Evolutionary conservation across 1,139 yeast genomes (phyloP), one percentile per base, ranked within the genome.

Genomic region (Blastobotrys apis): DNA sequence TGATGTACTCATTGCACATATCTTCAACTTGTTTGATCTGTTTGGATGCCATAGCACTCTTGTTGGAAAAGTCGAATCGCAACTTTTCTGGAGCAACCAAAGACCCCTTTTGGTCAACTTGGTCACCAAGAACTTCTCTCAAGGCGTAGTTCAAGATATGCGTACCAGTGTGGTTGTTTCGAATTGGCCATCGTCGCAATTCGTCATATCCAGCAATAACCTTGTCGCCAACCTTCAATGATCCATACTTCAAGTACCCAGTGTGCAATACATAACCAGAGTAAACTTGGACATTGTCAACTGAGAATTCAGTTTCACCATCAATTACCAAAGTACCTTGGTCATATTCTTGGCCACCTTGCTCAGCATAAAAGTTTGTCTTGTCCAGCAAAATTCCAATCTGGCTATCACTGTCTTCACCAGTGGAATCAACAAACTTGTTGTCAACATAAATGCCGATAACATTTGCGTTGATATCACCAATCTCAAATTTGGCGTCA

Each of bases 341-440:
- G 64, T 92, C 99, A 62, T 77, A 84, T 67, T 87, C 97, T 73
- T 92, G 99, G 62, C 99, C 99, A 78, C 99, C 99, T 69, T 86
- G 95, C 70, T 92, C 99, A 41, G 98, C 97, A 62, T 92, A 92
- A 69, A 92, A 87, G 63, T 95, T 94, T 29, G 97, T 85, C 66
- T 78, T 82, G 66, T 92, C 95, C 51, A 92, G 74, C 45, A 92
- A 66, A 45, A 92, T 68, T 63, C 98, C 98, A 53, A 77, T 70
- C 62, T 83, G 87, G 20, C 68, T 53, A 39, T 67, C 70, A n/a
- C 37, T 33, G 16, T 25, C 39, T 46, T 68, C 73, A 19, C 65
- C 65, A 12, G 72, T 65, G 1, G 67, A 48, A 21, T 68, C 63
- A 42, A 78, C 79, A 57, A 88, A 87, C 40, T 72, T 67, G 40